Evolutionary conservation across 306 rosid genomes (phyloP), one percentile per base, ranked within the genome.

Genomic region (Vigna trinervia): DNA sequence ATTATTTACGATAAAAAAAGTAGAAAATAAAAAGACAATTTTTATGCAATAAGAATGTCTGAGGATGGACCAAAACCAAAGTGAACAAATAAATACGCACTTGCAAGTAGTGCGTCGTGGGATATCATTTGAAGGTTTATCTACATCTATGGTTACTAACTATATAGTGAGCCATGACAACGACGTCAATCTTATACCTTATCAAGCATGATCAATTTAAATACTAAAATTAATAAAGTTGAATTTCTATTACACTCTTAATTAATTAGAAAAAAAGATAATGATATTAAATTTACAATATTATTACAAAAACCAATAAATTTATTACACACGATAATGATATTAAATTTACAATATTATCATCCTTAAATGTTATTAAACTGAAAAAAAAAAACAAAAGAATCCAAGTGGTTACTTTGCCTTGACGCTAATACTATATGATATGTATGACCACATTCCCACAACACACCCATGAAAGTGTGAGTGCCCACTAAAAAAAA

Each of bases 401-500:
- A 57, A 74, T 73, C 32, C 10, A 23, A 57, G 9, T 39, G 41
- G 41, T 41, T 22, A 57, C 41, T 57, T 57, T 57, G 57, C 17
- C 50, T 74, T 8, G 61, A 14, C 19, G 58, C 4, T 1, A 43
- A 59, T 22, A 5, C 41, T 36, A 2, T 9, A 23, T 39, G 57
- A 12, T 36, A 26, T 60, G 70, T 36, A 43, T 60, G 70, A 32
- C 60, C 23, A 7, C 51, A 36, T 32, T 0, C 8, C 14, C 69
- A 43, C 6, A 2, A 74, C 38, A 46, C 61, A 43, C 14, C 0
- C 5, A 45, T 74, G 22, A n/a, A 45, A 12, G 54, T 75, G 79
- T 17, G 38, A 66, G 54, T 8, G 72, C 38, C 71, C 79, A 75
- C 79, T 12, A 6, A 15, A 61, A n/a, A 60, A 61, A 48, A 46